Evolutionary conservation across 2,329 filamentous ascomycete species (phyloP).

Genomic region (Alternaria longipes): DNA sequence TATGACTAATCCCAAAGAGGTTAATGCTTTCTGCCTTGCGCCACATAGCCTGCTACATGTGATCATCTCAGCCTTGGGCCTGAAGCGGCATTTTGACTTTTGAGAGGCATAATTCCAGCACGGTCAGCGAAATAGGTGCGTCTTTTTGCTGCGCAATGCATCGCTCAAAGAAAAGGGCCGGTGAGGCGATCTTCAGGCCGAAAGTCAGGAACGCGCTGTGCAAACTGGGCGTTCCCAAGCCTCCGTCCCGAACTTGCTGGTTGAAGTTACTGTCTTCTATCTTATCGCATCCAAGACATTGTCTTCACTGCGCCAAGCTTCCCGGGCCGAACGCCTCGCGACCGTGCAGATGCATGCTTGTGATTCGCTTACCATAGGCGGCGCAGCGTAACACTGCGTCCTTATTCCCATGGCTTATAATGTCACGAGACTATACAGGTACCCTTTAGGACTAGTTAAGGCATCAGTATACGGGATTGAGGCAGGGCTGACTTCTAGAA

Average conservation of each 20-base stretch:
- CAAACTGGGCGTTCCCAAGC: background rate
- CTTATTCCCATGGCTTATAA: slow-evolving; percentile 9
- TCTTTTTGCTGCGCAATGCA: slow-evolving; percentile 2
- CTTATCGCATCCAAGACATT: slow-evolving; percentile 9
- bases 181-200: slow-evolving; percentile 6
- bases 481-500: slow-evolving; percentile 5
- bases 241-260: background rate
- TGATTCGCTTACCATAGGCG: slow-evolving; percentile 16
- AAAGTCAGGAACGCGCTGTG: background rate
- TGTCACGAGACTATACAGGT: slow-evolving; percentile 18
- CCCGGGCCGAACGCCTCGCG: slow-evolving; percentile 15
- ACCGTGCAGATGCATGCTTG: background rate
- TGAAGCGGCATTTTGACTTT: slow-evolving; percentile 8
- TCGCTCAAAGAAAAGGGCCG: background rate
- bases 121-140: slow-evolving; percentile 12
- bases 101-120: slow-evolving; percentile 1
- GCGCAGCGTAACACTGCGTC: background rate
- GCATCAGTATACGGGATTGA: slow-evolving; percentile 22
- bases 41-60: slow-evolving; percentile 16
- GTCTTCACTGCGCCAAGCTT: slow-evolving; percentile 18
- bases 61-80: slow-evolving; percentile 1
- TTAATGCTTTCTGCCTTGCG: slow-evolving; percentile 26
- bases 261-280: background rate
- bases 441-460: slow-evolving; percentile 11
- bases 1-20: background rate